Percentiles rank a stretch among this genome's conserved stretches.
These are phyloP conservation scores for Solanum sitiens DNA, from an alignment of 257 asterid genomes.

Conservation along the genomic window DNA sequence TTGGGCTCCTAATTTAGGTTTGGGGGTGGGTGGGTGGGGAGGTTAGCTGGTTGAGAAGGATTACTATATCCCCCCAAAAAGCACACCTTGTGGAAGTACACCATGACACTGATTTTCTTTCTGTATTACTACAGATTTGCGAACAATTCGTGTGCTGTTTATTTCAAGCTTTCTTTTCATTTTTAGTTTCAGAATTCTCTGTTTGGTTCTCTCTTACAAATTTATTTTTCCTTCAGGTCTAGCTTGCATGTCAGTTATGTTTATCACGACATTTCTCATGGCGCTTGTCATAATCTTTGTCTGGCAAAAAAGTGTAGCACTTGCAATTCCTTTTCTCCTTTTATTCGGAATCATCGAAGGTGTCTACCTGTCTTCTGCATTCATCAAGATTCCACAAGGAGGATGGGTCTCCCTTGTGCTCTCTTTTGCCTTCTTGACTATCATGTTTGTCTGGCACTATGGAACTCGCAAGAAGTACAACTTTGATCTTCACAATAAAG, in stretches of 20 bases:
- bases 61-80: not conserved
- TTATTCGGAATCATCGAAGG: conserved; percentile 68
- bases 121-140: not conserved
- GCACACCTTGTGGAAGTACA: not conserved
- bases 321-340: conserved; percentile 50
- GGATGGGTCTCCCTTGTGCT: conserved; percentile 89
- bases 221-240: conserved; percentile 45
- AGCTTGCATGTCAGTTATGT: conserved; percentile 95
- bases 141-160: not conserved
- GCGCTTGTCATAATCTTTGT: conserved; percentile 75
- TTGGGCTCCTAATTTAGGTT: not conserved
- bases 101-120: not conserved
- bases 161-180: not conserved
- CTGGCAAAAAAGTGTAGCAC: conserved; percentile 54
- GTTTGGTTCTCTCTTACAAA: not conserved
- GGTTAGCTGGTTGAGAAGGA: not conserved
- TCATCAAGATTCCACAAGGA: conserved; percentile 71
- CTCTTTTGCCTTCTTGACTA: conserved; percentile 47
- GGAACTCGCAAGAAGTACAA: conserved; percentile 88
- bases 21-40: not conserved
- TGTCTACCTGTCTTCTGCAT: conserved; percentile 49
- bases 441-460: conserved; percentile 92
- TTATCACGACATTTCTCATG: conserved; percentile 84
- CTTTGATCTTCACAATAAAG: conserved; percentile 86
- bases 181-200: not conserved